Evolutionary conservation across 495 filamentous ascomycete genomes (phyloP).

Genomic region (Penicillium salamii): DNA sequence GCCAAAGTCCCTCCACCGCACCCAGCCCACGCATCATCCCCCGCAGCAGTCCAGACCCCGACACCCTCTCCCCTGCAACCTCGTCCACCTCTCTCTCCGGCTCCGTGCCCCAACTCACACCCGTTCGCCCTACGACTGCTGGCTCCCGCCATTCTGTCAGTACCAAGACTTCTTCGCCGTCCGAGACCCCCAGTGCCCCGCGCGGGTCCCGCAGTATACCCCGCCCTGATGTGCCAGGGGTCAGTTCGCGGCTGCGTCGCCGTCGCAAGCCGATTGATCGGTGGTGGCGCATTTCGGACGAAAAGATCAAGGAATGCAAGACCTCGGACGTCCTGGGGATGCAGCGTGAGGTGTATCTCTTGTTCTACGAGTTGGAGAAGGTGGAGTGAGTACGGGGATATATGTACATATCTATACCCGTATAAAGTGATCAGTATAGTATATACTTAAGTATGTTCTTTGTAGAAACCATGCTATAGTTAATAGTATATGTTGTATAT

Average conservation of each 20-base stretch:
- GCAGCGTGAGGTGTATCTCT: conserved; percentile 92
- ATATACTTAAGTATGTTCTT: too few species aligned
- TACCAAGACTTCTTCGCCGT: neutral
- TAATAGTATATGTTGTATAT: neutral
- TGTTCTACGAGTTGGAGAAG: conserved; percentile 88
- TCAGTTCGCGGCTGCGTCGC: conserved; percentile 43
- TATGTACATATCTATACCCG: too few species aligned
- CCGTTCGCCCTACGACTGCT: conserved; percentile 38
- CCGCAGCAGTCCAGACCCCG: conserved; percentile 23
- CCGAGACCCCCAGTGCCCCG: conserved; percentile 27
- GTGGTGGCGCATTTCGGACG: conserved; percentile 99
- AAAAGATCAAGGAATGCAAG: conserved; percentile 91
- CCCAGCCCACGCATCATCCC: conserved; percentile 41
- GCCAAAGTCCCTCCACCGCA: conserved; percentile 43
- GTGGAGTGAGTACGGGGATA: conserved; percentile 6
- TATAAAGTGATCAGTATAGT: too few species aligned
- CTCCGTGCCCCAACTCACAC: conserved; percentile 21
- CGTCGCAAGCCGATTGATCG: conserved; percentile 63
- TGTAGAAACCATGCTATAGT: neutral
- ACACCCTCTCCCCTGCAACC: conserved; percentile 32
- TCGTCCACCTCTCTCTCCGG: conserved; percentile 45
- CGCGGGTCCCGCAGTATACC: conserved; percentile 25
- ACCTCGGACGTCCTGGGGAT: conserved; percentile 87
- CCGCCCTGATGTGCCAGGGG: conserved; percentile 14
- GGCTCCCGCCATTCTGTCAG: conserved; percentile 37